A percentile compares a stretch with the other conserved stretches of the same genome.
Evolutionary conservation across 2,329 filamentous ascomycete species (phyloP).

Genomic region (Sporothrix curviconia): DNA sequence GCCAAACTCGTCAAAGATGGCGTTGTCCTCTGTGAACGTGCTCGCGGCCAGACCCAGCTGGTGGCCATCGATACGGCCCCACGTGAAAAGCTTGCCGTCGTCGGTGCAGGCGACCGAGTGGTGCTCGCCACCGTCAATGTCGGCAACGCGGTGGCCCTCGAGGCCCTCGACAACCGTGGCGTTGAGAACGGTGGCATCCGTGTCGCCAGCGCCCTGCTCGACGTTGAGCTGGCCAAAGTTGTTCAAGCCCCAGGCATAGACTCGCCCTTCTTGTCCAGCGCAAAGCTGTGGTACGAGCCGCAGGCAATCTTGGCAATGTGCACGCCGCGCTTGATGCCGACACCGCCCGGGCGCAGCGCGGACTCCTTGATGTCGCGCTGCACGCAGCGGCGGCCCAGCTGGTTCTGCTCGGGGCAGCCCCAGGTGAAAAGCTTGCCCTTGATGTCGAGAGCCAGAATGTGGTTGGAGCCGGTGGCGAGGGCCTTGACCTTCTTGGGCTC

Average conservation of each 20-base stretch:
- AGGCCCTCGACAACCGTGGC: constrained; percentile 63
- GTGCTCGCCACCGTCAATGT: constrained; percentile 63
- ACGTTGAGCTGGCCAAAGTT: constrained; percentile 74
- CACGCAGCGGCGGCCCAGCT: constrained; percentile 54
- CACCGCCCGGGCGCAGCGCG: constrained; percentile 29
- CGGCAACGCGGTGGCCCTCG: constrained; percentile 53
- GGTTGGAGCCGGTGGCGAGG: constrained; percentile 62
- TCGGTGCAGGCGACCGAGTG: constrained; percentile 62
- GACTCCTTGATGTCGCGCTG: constrained; percentile 42
- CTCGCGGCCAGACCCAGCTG: constrained; percentile 52
- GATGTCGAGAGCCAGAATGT: constrained; percentile 60
- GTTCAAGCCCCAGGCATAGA: constrained; percentile 82
- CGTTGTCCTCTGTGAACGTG: constrained; percentile 48
- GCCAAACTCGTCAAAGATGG: constrained; percentile 58
- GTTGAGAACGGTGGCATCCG: constrained; percentile 65
- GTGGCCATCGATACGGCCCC: constrained; percentile 52
- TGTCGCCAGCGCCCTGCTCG: constrained; percentile 54
- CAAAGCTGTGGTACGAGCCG: constrained; percentile 78
- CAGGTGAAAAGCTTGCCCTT: constrained; percentile 62
- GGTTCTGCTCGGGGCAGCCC: constrained; percentile 65
- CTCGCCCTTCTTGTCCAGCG: constrained; percentile 63
- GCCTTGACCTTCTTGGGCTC: constrained; percentile 59
- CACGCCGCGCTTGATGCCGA: constrained; percentile 39
- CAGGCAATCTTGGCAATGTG: constrained; percentile 59
- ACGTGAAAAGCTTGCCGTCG: constrained; percentile 51